Base-by-base conservation (phyloP, 2,329 filamentous ascomycete genomes). In the Sodiomyces alkalinus region DNA sequence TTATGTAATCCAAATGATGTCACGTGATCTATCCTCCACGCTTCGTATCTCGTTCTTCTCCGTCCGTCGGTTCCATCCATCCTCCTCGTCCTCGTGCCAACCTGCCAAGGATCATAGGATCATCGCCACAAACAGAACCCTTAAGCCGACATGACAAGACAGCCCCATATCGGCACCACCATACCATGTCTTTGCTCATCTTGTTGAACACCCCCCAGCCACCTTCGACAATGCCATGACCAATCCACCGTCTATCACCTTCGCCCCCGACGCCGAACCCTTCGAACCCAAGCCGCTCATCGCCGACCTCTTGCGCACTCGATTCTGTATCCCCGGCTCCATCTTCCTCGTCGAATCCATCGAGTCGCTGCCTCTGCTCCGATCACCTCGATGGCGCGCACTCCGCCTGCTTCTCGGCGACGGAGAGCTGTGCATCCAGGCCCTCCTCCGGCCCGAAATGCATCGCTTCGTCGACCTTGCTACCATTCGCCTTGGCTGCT, bases 361-460 rank as follows among this genome's bases (percentile, higher is more conserved):
- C n/a, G 51, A 62, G 9, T 29, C 39, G 11, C 34, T 52, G 1
- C 41, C 54, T 1, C 44, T 60, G 0, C 49, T 56, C 2, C 35
- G 28, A 9, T 47, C 47, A 15, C 39, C 36, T 11, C 41, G 50
- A 42, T 59, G 58, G 52, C 58, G 62, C 18, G 48, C 52, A 2
- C 40, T 68, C 1, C 52, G 64, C 3, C 37, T 71, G 8, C 30
- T 69, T 0, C 53, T 71, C 0, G 60, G 64, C 20, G 66, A 71
- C 36, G 64, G 65, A 2, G 51, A 60, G 38, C 42, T 68, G 4
- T 68, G 61, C 36, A 53, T 71, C n/a, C 65, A 71, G 41, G 63
- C 62, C 0, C 43, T 71, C 6, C 42, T 69, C 22, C 44, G 46
- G 6, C 46, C 53, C 2, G 53, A 54, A 26, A 52, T 63, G 45